These are phyloP conservation scores for Porcisia hertigi DNA, from an alignment of 208 protist genomes.

Conservation along the genomic window DNA sequence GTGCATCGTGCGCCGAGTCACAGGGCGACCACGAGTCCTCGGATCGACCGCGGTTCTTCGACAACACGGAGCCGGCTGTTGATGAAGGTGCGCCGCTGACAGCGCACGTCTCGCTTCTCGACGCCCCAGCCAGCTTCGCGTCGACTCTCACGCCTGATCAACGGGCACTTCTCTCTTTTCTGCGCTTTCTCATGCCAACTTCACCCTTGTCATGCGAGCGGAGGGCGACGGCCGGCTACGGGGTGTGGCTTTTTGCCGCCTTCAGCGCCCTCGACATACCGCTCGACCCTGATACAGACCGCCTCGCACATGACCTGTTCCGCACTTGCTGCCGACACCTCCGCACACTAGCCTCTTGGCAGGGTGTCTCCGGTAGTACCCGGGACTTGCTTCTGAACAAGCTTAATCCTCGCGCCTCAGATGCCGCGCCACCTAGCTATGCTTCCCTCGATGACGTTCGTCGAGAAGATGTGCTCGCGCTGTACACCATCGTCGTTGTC, in stretches of 20 bases:
- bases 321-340: conserved; percentile 66
- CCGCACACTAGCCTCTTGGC: conserved; percentile 48
- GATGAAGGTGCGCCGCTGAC: neutral
- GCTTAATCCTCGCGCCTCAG: conserved; percentile 9
- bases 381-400: conserved; percentile 46
- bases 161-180: conserved; percentile 32
- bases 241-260: conserved; percentile 67
- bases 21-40: neutral
- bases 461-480: conserved; percentile 59
- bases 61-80: conserved; percentile 17
- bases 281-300: conserved; percentile 80
- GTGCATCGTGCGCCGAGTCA: neutral
- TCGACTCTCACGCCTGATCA: conserved; percentile 10
- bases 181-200: conserved; percentile 53
- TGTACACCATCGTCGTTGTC: conserved; percentile 73
- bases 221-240: conserved; percentile 42
- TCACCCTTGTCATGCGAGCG: neutral
- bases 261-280: conserved; percentile 70
- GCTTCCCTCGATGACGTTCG: conserved; percentile 45
- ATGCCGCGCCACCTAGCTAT: conserved; percentile 29
- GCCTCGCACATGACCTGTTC: conserved; percentile 72
- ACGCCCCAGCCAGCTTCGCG: neutral
- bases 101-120: neutral
- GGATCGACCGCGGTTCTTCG: conserved; percentile 23
- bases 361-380: conserved; percentile 39